Evolutionary conservation across 2,329 filamentous ascomycete genomes (phyloP), one percentile per base, ranked within the genome.

Genomic region (Talaromyces sp.): DNA sequence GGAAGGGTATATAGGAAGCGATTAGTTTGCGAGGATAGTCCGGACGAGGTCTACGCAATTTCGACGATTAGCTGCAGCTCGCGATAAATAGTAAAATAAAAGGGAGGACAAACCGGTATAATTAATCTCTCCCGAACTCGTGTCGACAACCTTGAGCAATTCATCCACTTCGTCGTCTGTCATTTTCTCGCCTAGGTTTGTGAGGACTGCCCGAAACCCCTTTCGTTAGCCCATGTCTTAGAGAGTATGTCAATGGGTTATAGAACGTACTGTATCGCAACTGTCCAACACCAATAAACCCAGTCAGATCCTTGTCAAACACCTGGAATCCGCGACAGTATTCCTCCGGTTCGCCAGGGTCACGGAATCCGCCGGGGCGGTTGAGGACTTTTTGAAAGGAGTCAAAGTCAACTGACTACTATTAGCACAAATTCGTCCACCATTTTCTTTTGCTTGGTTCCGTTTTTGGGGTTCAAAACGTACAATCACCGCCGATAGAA

Each of bases 241-340:
- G 1, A 31, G 27, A 31, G 27, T 1, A 3, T 27, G 27, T 31
- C 6, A 37, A 13, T 13, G 13, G 35, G 3, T 19, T 39, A 33
- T 2, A 11, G 10, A 35, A 76, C 78, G 64, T 75, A 84, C 82
- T 87, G 82, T 99, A 99, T 82, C 96, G 91, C 79, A 99, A 87
- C 82, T 99, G 95, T 65, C 95, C 95, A 69, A 98, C 94, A 64
- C 94, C 95, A 77, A 99, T 98, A 80, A 93, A 97, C 61, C 95
- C 95, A 67, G 93, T 97, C 88, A 97, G 90, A 78, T 99, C 95
- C 82, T 99, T 99, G 82, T 99, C 95, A 74, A 99, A 99, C 62
- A 99, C 95, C 81, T 99, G 95, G 84, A 99, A 99, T 64, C 95
- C 95, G 68, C 94, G 91, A 81, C 94, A 97, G 82, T 99, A 99